These are phyloP conservation scores for Rasamsonia emersonii DNA, from an alignment of 2,329 filamentous ascomycete genomes.

Conservation along the genomic window DNA sequence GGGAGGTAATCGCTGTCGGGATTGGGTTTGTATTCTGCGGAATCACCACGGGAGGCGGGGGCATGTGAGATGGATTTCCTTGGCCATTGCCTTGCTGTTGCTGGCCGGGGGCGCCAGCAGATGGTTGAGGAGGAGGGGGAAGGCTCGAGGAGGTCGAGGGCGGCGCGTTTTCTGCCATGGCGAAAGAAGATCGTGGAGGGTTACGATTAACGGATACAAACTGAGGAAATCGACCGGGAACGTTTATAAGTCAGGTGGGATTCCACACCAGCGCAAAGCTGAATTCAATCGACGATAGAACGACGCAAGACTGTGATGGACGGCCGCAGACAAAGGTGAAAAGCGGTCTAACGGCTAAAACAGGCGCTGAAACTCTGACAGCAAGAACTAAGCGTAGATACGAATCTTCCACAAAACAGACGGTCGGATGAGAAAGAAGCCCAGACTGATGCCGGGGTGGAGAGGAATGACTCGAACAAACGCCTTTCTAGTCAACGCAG, in stretches of 20 bases:
- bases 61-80: conserved; percentile 67
- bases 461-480: background rate
- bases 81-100: conserved; percentile 57
- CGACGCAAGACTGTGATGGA: no score
- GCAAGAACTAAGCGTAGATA: no score
- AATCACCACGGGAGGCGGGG: conserved; percentile 77
- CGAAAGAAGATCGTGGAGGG: conserved; percentile 23
- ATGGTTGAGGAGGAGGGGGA: conserved; percentile 59
- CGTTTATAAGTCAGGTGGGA: conserved; percentile 1
- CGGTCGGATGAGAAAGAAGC: background rate
- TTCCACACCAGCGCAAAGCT: no score
- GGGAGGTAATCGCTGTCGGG: conserved; percentile 83
- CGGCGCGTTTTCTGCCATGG: conserved; percentile 71
- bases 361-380: no score
- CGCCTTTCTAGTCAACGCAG: no score
- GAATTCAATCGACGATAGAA: no score
- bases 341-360: no score
- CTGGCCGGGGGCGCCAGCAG: conserved; percentile 61
- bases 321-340: no score
- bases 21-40: conserved; percentile 95
- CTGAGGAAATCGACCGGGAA: conserved; percentile 1
- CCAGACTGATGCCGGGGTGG: background rate
- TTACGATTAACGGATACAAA: conserved; percentile 15
- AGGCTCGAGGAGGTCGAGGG: conserved; percentile 56
- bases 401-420: no score